Conservation (phyloP, 805 yeast genomes). For the Candida morakotiae region DNA sequence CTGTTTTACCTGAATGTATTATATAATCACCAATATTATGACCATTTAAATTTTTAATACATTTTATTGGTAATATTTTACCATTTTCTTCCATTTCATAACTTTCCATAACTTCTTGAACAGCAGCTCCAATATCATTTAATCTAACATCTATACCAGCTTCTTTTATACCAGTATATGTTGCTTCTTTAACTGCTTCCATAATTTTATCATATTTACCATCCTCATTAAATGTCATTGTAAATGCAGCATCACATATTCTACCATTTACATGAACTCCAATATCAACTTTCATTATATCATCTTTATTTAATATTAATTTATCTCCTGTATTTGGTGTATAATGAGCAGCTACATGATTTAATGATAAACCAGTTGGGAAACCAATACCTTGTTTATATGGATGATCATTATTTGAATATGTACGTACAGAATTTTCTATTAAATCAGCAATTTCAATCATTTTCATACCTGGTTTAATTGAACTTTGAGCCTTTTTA, state of each 20-base stretch:
- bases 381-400: conserved; percentile 86
- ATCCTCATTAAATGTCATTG: conserved; percentile 73
- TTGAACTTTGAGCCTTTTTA: conserved; percentile 63
- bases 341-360: conserved; percentile 95
- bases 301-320: conserved; percentile 74
- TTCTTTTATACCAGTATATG: conserved; percentile 86
- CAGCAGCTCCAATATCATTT: conserved; percentile 92
- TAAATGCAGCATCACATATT: conserved; percentile 93
- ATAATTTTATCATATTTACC: conserved; percentile 70
- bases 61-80: conserved; percentile 75
- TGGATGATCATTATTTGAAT: conserved; percentile 62
- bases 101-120: conserved; percentile 96
- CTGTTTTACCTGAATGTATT: conserved; percentile 94
- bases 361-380: conserved; percentile 95
- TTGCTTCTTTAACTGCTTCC: conserved; percentile 87
- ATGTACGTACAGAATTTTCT: conserved; percentile 77
- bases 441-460: conserved; percentile 85
- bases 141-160: conserved; percentile 96
- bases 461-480: conserved; percentile 91
- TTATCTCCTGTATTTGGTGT: conserved; percentile 96
- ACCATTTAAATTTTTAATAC: conserved; percentile 90
- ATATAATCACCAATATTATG: conserved; percentile 82
- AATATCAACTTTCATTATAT: conserved; percentile 93
- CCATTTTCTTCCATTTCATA: conserved; percentile 92
- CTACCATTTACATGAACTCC: conserved; percentile 96